Evolutionary conservation across 2,329 filamentous ascomycete genomes (phyloP), one percentile per base, ranked within the genome.

Genomic region (Colletotrichum godetiae): DNA sequence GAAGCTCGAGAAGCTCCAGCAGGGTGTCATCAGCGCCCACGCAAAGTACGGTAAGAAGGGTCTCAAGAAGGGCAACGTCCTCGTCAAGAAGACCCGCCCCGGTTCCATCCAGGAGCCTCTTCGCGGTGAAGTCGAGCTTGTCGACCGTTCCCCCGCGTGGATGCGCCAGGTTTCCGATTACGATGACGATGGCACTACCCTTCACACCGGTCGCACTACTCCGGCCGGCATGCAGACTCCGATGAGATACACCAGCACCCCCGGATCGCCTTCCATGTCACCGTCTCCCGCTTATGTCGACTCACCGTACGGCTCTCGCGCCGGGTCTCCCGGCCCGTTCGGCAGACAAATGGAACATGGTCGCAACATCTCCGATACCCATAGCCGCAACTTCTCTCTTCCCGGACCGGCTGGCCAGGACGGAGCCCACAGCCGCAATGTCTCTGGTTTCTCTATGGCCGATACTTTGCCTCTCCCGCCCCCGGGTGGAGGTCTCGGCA

Each of bases 1-100:
- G 77, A 89, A 91, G 75, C 82, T 92, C 13, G 90, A 92, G 74
- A 90, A 88, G 59, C 84, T 93, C 24, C 91, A 93, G 78, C 82
- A 83, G 11, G 89, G 87, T 13, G 86, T 90, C 1, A 92, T 92
- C 78, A 87, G 88, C 63, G 85, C 91, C 57, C 80, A 81, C 67
- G 71, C 77, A 27, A 81, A 80, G 73, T 64, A 73, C 37, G 71
- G 71, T 22, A 73, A 73, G 29, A 73, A 73, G 67, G 71, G 71
- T 24, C 24, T 66, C 56, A 70, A 65, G 56, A 73, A 73, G 60
- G 71, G 71, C 61, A 73, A 73, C 37, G 67, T 71, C 4, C 71
- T 73, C 67, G 71, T 73, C 61, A 73, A 73, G 71, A 67, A 60
- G 60, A 60, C 29, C 35, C 67, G 67, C 49, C 59, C 67, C 31